These are phyloP conservation scores for Elsinoe batatas DNA, from an alignment of 2,329 filamentous ascomycete species.

Conservation along the genomic window DNA sequence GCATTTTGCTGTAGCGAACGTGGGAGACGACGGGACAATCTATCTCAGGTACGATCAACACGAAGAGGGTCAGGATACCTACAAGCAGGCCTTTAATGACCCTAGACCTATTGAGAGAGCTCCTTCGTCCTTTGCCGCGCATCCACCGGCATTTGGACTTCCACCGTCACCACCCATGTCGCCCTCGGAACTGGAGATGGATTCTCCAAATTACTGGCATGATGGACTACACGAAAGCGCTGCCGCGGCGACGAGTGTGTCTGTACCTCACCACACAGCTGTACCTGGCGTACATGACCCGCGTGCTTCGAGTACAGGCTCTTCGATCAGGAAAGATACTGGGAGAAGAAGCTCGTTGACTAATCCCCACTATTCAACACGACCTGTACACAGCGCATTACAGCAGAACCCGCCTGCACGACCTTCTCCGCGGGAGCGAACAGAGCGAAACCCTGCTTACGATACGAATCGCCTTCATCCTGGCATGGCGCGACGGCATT, in stretches of 20 bases:
- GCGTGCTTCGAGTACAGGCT: background rate
- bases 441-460: constrained; percentile 25
- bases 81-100: constrained; percentile 11
- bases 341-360: constrained; percentile 40
- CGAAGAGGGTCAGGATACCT: background rate
- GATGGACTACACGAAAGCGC: constrained; percentile 17
- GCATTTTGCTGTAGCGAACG: constrained; percentile 35
- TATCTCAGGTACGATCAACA: constrained; percentile 31
- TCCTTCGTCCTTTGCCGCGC: background rate
- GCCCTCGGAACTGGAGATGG: constrained; percentile 2
- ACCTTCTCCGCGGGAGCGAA: background rate
- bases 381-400: background rate
- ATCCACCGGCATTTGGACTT: constrained; percentile 14
- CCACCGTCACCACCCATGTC: constrained; percentile 12
- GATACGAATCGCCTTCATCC: constrained; percentile 3
- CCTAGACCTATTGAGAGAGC: background rate
- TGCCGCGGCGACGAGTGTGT: constrained; percentile 4
- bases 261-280: background rate
- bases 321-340: constrained; percentile 57
- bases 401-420: constrained; percentile 41
- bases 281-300: constrained; percentile 5
- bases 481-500: background rate
- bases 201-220: constrained; percentile 15
- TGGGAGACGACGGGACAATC: constrained; percentile 35
- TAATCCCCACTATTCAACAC: background rate